Evolutionary conservation across 345 rosid genomes (phyloP), one percentile per base, ranked within the genome.

Genomic region (Populus davidiana): DNA sequence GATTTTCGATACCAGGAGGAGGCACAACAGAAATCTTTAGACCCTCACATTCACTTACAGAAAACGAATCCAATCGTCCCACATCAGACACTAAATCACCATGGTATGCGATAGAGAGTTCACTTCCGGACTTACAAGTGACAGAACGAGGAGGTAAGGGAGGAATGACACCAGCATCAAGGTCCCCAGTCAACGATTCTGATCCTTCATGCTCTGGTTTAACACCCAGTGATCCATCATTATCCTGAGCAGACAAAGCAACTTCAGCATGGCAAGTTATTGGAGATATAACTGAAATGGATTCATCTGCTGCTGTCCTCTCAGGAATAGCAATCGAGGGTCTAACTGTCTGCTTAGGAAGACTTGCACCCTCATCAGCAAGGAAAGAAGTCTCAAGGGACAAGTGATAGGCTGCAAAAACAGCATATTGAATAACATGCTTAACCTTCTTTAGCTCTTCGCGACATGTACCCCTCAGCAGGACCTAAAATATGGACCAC

Each of bases 291-390:
- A 74, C 65, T 43, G 90, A 85, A 81, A 83, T 78, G 69, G 82
- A 79, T 76, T 73, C 79, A 69, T 84, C 90, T 66, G 82, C 74
- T 44, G 81, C 76, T 71, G 72, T 78, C 79, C 80, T 84, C 77
- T 92, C 92, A 25, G 90, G 82, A 75, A 81, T 75, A 63, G 85
- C 38, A 73, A 81, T 39, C 18, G 88, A 84, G 75, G 71, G 82
- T 73, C 86, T 89, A 66, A 73, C 81, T 59, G 63, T 78, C 83
- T 86, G 78, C 79, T 79, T 90, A 78, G 99, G 98, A 82, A 96
- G 91, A 70, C 90, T 89, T 83, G 99, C 99, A 75, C 98, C 98
- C 90, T 96, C 99, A 77, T 96, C 99, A 44, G 98, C 98, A 80
- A 96, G 99, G 78, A 94, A 96, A 56, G 97, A 96, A 80, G 99